A percentile compares a stretch with the other conserved stretches of the same genome.
Conservation (phyloP, 2,329 filamentous ascomycete species). For the Pseudovirgaria hyperparasitica region DNA sequence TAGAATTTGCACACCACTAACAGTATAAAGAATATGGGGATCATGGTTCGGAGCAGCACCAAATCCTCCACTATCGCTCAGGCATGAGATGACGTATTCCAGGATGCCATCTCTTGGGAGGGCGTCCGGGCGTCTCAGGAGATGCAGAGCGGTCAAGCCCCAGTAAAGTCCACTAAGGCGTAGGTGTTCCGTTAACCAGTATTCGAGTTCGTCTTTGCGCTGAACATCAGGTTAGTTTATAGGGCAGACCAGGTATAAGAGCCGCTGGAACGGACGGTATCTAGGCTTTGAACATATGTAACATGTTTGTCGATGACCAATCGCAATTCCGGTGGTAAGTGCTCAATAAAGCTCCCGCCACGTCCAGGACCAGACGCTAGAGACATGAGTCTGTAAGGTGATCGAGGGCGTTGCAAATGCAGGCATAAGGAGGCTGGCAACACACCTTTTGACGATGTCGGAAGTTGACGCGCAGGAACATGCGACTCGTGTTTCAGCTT, state of each 20-base stretch:
- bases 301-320: conserved; percentile 60
- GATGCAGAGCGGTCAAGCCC: conserved; percentile 79
- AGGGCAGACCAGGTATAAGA: conserved; percentile 5
- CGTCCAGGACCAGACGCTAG: conserved; percentile 48
- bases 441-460: conserved; percentile 1
- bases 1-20: conserved; percentile 88
- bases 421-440: background rate
- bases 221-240: conserved; percentile 31
- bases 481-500: too few species aligned
- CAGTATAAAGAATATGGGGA: conserved; percentile 90
- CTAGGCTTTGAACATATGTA: conserved; percentile 82
- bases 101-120: conserved; percentile 72
- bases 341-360: conserved; percentile 27
- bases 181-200: conserved; percentile 95
- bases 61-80: conserved; percentile 80
- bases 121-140: conserved; percentile 69
- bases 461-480: background rate
- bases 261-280: conserved; percentile 49
- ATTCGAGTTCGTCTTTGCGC: conserved; percentile 89
- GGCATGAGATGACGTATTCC: conserved; percentile 89
- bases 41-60: conserved; percentile 90
- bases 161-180: conserved; percentile 94
- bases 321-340: conserved; percentile 33
- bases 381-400: conserved; percentile 33
- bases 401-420: background rate